These are phyloP conservation scores for Ogataea methylovora DNA, from an alignment of 805 yeast genomes.

Conservation along the genomic window DNA sequence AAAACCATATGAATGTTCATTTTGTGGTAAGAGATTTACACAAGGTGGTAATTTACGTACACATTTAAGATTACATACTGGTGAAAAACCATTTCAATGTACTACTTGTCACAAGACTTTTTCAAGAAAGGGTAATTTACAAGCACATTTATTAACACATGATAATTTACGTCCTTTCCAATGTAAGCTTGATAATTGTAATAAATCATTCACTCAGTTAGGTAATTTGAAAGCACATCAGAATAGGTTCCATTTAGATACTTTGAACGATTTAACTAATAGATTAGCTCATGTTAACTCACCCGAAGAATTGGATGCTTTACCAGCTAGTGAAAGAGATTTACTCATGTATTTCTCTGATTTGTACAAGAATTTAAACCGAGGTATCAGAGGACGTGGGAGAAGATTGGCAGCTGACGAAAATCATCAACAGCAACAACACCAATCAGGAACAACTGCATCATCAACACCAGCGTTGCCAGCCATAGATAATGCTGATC, in stretches of 20 bases:
- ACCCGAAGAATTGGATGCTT: slow-evolving; percentile 24
- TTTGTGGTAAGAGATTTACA: slow-evolving; percentile 75
- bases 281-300: slow-evolving; percentile 58
- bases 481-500: no score
- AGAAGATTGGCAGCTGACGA: slow-evolving; percentile 31
- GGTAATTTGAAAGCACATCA: slow-evolving; percentile 94
- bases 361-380: slow-evolving; percentile 79
- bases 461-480: background rate
- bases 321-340: slow-evolving; percentile 59
- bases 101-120: slow-evolving; percentile 68
- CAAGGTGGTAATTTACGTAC: slow-evolving; percentile 89
- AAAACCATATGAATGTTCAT: slow-evolving; percentile 75
- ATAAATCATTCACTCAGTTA: slow-evolving; percentile 80
- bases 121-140: slow-evolving; percentile 86
- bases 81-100: slow-evolving; percentile 86
- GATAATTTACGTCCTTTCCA: slow-evolving; percentile 68
- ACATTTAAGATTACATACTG: slow-evolving; percentile 80
- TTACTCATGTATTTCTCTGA: slow-evolving; percentile 71
- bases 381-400: slow-evolving; percentile 91
- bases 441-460: background rate
- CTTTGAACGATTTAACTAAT: slow-evolving; percentile 60
- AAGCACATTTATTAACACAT: slow-evolving; percentile 82
- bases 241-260: slow-evolving; percentile 74
- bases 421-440: no score
- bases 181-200: slow-evolving; percentile 77